A percentile compares a stretch with the other conserved stretches of the same genome.
Evolutionary conservation across 768 basidiomycete species (phyloP).

Genomic region (Cantharellus anzutake): DNA sequence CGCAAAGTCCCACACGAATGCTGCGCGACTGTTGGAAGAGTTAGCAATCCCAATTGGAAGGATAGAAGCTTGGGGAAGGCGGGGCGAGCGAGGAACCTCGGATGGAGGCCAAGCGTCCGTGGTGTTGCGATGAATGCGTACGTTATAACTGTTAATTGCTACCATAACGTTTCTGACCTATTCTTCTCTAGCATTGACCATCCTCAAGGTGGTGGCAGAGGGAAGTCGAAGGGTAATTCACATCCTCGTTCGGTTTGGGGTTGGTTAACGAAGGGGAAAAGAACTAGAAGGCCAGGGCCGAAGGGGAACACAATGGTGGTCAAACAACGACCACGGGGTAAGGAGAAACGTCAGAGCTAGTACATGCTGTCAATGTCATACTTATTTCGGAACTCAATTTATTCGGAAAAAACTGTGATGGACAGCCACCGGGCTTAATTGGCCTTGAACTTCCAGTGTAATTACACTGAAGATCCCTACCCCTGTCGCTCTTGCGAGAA

Average conservation of each 20-base stretch:
- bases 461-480: no score
- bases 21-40: slow-evolving; percentile 75
- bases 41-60: slow-evolving; percentile 85
- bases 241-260: slow-evolving; percentile 86
- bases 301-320: slow-evolving; percentile 85
- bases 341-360: slow-evolving; percentile 18
- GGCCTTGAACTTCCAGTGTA: no score
- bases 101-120: slow-evolving; percentile 65
- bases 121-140: slow-evolving; percentile 97
- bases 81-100: slow-evolving; percentile 74
- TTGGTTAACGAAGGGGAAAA: slow-evolving; percentile 78
- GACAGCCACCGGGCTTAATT: no score
- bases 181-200: slow-evolving; percentile 45
- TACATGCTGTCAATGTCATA: neutral
- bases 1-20: slow-evolving; percentile 60
- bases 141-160: slow-evolving; percentile 15
- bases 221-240: slow-evolving; percentile 93
- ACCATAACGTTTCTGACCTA: neutral
- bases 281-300: slow-evolving; percentile 83
- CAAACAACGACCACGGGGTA: slow-evolving; percentile 65
- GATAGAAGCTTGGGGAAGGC: slow-evolving; percentile 77
- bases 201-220: slow-evolving; percentile 95
- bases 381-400: neutral
- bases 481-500: no score
- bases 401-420: no score